Percentiles rank a stretch among this genome's conserved stretches.
These are phyloP conservation scores for Yamadazyma atmosphaerica DNA, from an alignment of 1,139 yeast genomes.

Conservation along the genomic window DNA sequence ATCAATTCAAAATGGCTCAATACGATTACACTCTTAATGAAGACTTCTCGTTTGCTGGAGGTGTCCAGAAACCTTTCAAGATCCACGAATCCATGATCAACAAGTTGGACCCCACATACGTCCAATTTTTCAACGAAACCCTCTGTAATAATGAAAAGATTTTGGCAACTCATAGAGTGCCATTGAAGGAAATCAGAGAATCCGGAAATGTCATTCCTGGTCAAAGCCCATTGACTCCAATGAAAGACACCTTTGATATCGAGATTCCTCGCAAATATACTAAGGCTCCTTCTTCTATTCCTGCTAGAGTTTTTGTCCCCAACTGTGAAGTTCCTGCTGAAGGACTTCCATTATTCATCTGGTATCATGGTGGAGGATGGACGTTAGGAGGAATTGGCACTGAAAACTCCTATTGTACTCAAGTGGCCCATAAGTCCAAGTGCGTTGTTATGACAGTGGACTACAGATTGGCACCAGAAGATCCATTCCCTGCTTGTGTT, in stretches of 20 bases:
- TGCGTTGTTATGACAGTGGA: slow-evolving; percentile 43
- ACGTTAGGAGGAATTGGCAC: slow-evolving; percentile 46
- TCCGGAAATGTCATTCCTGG: slow-evolving; percentile 53
- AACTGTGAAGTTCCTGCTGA: slow-evolving; percentile 31
- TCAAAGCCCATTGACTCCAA: slow-evolving; percentile 29
- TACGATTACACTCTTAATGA: slow-evolving; percentile 16
- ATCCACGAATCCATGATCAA: slow-evolving; percentile 23
- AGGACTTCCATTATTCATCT: slow-evolving; percentile 47
- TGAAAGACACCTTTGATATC: slow-evolving; percentile 32
- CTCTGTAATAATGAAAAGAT: slow-evolving; percentile 32
- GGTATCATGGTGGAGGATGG: slow-evolving; percentile 56
- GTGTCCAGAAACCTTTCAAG: slow-evolving; percentile 25
- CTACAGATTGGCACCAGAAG: slow-evolving; percentile 51
- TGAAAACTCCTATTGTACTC: slow-evolving; percentile 48
- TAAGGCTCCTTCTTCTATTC: slow-evolving; percentile 23
- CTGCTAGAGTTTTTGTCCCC: slow-evolving; percentile 44
- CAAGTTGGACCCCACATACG: slow-evolving; percentile 31
- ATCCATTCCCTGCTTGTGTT: slow-evolving; percentile 50
- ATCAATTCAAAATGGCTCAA: slow-evolving; percentile 11
- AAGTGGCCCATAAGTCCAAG: slow-evolving; percentile 34
- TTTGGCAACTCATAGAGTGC: slow-evolving; percentile 42
- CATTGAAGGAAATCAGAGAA: slow-evolving; percentile 33
- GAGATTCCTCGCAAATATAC: slow-evolving; percentile 37
- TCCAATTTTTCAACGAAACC: slow-evolving; percentile 31
- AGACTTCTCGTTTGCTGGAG: slow-evolving; percentile 22